Conservation (phyloP, 1,284 basidiomycete species). For the Cystobasidium sp. region DNA sequence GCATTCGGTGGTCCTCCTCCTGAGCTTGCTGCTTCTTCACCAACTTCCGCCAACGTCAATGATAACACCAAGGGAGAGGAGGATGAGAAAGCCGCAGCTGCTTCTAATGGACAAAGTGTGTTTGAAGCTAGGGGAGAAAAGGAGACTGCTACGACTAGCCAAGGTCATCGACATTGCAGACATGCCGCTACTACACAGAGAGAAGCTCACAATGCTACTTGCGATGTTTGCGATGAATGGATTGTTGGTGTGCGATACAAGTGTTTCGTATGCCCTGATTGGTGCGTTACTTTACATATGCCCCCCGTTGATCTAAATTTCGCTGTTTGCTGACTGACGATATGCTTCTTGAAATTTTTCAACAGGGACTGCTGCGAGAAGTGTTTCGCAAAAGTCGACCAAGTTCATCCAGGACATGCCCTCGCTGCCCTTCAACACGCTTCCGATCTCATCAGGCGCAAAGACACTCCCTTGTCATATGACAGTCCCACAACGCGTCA, state of each 20-base stretch:
- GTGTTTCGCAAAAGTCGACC: constrained; percentile 39
- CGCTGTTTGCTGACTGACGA: neutral
- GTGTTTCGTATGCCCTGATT: constrained; percentile 53
- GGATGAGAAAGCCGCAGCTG: constrained; percentile 4
- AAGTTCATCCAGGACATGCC: constrained; percentile 45
- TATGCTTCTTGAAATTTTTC: neutral
- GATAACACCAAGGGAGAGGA: neutral
- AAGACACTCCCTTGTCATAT: constrained; percentile 1
- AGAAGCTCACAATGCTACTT: constrained; percentile 49
- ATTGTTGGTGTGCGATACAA: constrained; percentile 74
- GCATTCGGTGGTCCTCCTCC: constrained; percentile 60
- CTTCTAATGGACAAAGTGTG: neutral
- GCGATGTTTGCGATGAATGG: constrained; percentile 61
- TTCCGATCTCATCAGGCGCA: constrained; percentile 23
- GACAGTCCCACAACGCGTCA: constrained; percentile 27
- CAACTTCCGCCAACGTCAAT: neutral
- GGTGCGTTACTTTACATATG: constrained; percentile 23
- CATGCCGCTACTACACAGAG: too few species aligned
- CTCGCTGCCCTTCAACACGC: constrained; percentile 39
- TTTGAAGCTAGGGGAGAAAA: constrained; percentile 33
- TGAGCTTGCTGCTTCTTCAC: neutral
- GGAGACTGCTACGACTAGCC: neutral
- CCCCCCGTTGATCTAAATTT: neutral
- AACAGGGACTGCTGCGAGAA: constrained; percentile 44
- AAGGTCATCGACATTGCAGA: too few species aligned